Evolutionary conservation across 306 rosid genomes (phyloP).

Genomic region (Mimosa pudica): DNA sequence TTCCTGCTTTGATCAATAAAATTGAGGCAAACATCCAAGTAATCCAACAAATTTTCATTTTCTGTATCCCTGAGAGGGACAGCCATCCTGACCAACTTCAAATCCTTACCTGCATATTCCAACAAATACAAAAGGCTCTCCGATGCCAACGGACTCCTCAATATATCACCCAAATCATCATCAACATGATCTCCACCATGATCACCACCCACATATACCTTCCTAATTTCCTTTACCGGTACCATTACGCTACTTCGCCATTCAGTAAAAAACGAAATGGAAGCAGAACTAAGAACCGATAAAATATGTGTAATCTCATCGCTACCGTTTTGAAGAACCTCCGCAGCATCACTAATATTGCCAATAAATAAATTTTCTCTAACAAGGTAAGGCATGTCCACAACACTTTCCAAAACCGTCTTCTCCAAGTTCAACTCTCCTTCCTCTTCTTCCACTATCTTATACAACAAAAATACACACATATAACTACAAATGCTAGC

Average conservation of each 20-base stretch:
- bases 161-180: conserved; percentile 38
- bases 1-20: conserved; percentile 74
- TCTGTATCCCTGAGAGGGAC: conserved; percentile 87
- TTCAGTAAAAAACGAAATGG: conserved; percentile 78
- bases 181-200: conserved; percentile 39
- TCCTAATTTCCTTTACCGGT: conserved; percentile 65
- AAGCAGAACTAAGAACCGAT: conserved; percentile 81
- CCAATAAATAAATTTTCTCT: conserved; percentile 84
- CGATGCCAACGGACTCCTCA: conserved; percentile 52
- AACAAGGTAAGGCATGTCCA: conserved; percentile 75
- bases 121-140: conserved; percentile 66
- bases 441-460: conserved; percentile 11
- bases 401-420: conserved; percentile 1
- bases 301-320: conserved; percentile 64
- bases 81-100: conserved; percentile 83
- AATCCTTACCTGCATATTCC: conserved; percentile 81
- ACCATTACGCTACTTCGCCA: conserved; percentile 60
- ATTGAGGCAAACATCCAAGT: conserved; percentile 78
- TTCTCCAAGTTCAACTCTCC: not conserved
- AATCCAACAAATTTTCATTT: conserved; percentile 74
- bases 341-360: conserved; percentile 76
- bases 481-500: not conserved
- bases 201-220: conserved; percentile 52
- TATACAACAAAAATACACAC: not conserved
- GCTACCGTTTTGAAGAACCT: conserved; percentile 60